Base-by-base conservation (phyloP, 192 early-diverging fungal genomes). In the Coemansia sp. region DNA sequence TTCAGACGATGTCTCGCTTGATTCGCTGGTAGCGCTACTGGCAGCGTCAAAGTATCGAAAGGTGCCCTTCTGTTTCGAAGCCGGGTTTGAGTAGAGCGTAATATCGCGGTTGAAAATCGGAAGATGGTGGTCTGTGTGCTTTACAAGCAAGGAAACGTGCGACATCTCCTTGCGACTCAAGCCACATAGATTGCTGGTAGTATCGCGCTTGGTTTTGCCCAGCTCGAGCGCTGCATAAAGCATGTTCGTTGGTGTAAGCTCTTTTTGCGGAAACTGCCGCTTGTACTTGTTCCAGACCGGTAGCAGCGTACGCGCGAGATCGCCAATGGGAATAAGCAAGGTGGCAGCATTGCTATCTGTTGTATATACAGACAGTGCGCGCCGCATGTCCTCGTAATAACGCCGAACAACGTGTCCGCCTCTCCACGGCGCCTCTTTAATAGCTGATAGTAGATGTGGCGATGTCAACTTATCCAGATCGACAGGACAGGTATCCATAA, bases 81-180 rank as follows among this genome's bases (percentile, higher is more conserved):
- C 8, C 31, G 31, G 31, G 31, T 34, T 34, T 34, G 31, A 34
- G 26, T 26, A 42, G 60, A 52, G 38, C 49, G 44, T 34, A 11
- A 71, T 37, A 15, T 66, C 68, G 9, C 61, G 64, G 40, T 66
- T 63, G 46, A 76, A 36, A 15, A 76, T 48, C n/a, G 74, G 74
- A 21, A 58, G 56, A n/a, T 38, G 31, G 19, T 23, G 19, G 19
- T 52, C 23, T 25, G 20, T 52, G 5, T 5, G 20, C 23, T 52
- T 52, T 12, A 22, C 50, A 20, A 52, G 50, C 20, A 25, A n/a
- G 15, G 19, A 17, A 10, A 34, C 53, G 25, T 34, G 12, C 14
- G 23, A 8, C 8, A 25, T n/a, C 15, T 31, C 25, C 31, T 56
- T 56, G 53, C 53, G 52, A 14, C 20, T 59, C 6, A 48, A 20